Conservation (phyloP, 202 grass and related monocot genomes). For the Tripidium arundinaceum region DNA sequence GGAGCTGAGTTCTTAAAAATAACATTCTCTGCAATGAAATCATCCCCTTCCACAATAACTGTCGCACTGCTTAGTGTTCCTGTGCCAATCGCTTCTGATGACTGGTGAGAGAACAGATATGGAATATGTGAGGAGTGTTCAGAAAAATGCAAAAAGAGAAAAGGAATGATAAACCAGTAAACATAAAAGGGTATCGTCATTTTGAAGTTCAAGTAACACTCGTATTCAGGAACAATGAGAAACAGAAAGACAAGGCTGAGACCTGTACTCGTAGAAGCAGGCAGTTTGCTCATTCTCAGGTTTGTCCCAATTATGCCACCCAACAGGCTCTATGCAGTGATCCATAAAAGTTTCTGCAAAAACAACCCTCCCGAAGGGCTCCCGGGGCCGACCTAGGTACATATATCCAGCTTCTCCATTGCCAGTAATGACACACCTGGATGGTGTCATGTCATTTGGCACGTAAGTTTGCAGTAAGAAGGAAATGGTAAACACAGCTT, state of each 20-base stretch:
- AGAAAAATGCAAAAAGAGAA: neutral
- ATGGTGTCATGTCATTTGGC: neutral
- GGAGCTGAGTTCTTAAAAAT: too few species aligned
- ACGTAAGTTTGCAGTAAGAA: neutral
- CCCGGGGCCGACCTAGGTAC: slow-evolving; percentile 78
- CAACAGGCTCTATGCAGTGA: slow-evolving; percentile 58
- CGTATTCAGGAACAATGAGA: neutral
- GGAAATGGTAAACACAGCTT: neutral
- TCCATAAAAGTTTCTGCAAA: slow-evolving; percentile 91
- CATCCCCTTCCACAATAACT: too few species aligned
- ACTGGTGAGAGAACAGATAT: too few species aligned
- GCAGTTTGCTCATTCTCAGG: slow-evolving; percentile 48
- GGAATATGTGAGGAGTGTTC: too few species aligned
- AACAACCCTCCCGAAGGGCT: slow-evolving; percentile 75
- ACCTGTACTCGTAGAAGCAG: slow-evolving; percentile 60
- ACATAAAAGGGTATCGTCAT: neutral
- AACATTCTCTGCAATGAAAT: too few species aligned
- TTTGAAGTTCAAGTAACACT: neutral
- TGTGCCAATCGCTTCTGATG: too few species aligned
- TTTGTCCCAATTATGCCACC: slow-evolving; percentile 64
- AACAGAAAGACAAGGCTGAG: neutral
- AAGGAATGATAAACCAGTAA: neutral
- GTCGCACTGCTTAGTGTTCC: too few species aligned
- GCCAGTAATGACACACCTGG: slow-evolving; percentile 78
- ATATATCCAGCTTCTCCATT: slow-evolving; percentile 65